Percentiles rank a stretch among this genome's conserved stretches.
These are phyloP conservation scores for Tetrapisispora iriomotensis DNA, from an alignment of 805 yeast species.

Conservation along the genomic window DNA sequence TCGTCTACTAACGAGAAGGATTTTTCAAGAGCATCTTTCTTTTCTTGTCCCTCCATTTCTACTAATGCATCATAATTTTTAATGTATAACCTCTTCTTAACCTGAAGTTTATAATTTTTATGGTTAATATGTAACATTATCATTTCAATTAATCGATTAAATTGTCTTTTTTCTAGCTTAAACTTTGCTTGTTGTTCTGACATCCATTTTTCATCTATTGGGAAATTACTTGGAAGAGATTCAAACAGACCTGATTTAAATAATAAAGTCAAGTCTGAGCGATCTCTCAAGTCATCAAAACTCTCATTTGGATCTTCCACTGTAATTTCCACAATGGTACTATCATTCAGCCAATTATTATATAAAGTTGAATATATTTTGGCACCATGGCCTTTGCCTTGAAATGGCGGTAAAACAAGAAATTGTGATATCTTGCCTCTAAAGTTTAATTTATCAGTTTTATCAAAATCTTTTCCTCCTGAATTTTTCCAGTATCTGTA, in stretches of 20 bases:
- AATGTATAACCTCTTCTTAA: constrained; percentile 65
- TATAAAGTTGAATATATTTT: constrained; percentile 49
- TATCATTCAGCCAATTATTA: constrained; percentile 45
- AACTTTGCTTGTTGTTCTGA: constrained; percentile 29
- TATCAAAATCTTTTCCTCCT: constrained; percentile 43
- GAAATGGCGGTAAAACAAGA: constrained; percentile 75
- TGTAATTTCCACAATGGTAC: constrained; percentile 55
- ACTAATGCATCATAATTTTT: constrained; percentile 73
- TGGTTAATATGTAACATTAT: constrained; percentile 37
- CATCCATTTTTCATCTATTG: constrained; percentile 31
- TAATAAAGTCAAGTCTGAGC: constrained; percentile 57
- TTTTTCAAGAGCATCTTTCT: constrained; percentile 60
- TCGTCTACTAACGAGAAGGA: constrained; percentile 61
- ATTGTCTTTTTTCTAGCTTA: constrained; percentile 71
- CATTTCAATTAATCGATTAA: constrained; percentile 72
- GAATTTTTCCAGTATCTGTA: constrained; percentile 76
- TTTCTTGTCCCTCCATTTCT: constrained; percentile 55
- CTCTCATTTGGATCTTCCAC: constrained; percentile 92
- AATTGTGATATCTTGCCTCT: constrained; percentile 84
- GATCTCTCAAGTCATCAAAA: constrained; percentile 84
- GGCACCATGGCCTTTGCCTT: constrained; percentile 63
- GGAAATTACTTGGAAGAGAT: constrained; percentile 15
- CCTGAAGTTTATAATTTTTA: constrained; percentile 40
- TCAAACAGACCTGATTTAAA: constrained; percentile 26
- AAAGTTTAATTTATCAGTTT: constrained; percentile 22